Evolutionary conservation across 352 stramenopile species (phyloP).

Genomic region (Poterioochromonas sp.): DNA sequence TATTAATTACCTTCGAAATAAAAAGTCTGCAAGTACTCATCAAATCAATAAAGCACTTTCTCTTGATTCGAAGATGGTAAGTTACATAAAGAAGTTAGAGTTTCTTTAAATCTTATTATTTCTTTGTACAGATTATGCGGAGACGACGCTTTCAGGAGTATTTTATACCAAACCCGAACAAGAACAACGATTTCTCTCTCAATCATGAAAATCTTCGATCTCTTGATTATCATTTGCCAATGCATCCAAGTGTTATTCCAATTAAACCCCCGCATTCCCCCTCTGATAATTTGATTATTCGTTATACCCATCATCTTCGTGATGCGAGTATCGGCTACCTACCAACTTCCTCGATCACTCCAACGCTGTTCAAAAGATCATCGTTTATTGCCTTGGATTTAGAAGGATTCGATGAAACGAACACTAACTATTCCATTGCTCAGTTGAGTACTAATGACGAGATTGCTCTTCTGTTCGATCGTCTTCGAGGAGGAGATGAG

Average conservation of each 20-base stretch:
- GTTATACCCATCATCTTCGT: background rate
- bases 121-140: background rate
- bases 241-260: background rate
- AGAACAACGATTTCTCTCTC: background rate
- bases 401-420: no score
- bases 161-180: background rate
- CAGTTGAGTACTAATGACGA: no score
- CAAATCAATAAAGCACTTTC: no score
- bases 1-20: no score
- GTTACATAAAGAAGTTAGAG: background rate
- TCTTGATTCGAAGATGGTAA: background rate
- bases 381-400: no score
- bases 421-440: no score
- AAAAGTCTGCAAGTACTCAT: no score
- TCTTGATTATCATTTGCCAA: background rate
- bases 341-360: no score
- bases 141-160: background rate
- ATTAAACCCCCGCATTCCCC: background rate
- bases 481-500: no score
- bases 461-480: no score
- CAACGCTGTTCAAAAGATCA: no score
- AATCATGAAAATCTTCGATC: background rate
- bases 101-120: background rate
- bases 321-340: no score
- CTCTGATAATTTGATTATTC: background rate